Conservation (phyloP, 2,329 filamentous ascomycete species). For the Xylariaceae sp. region DNA sequence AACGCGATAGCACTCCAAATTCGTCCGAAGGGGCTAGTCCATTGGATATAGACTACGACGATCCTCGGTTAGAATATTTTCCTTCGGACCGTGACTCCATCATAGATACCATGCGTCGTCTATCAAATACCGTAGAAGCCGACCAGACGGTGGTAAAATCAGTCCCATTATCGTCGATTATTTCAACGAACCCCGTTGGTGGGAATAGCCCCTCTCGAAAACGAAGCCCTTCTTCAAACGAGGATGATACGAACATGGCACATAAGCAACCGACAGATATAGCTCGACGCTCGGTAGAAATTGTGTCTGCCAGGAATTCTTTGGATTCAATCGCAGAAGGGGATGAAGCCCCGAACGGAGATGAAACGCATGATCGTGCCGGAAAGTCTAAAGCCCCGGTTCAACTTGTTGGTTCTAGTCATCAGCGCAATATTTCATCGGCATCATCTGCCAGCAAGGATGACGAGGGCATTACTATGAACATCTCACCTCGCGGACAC, state of each 20-base stretch:
- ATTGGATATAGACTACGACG: conserved; percentile 25
- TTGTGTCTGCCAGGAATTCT: conserved; percentile 16
- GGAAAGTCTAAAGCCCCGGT: neutral
- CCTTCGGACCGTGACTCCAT: conserved; percentile 32
- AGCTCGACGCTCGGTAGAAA: neutral
- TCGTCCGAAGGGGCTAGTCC: conserved; percentile 5
- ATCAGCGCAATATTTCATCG: conserved; percentile 6
- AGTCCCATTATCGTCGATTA: conserved; percentile 19
- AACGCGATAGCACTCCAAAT: neutral
- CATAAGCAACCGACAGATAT: neutral
- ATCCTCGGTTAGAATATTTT: conserved; percentile 31
- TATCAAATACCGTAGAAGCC: conserved; percentile 29
- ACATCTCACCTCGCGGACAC: neutral
- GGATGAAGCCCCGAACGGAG: conserved; percentile 20
- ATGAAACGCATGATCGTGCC: neutral
- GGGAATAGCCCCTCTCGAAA: neutral
- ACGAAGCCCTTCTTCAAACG: neutral
- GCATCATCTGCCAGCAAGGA: conserved; percentile 16
- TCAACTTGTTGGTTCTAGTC: conserved; percentile 21
- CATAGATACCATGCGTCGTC: conserved; percentile 31
- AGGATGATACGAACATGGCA: conserved; percentile 1
- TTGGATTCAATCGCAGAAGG: conserved; percentile 27
- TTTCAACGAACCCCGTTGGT: conserved; percentile 1
- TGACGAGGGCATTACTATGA: conserved; percentile 32
- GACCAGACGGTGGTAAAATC: conserved; percentile 27